phyloP scores from a whole-genome alignment of 1,139 yeast genomes.

The Meyerozyma athensensis region DNA sequence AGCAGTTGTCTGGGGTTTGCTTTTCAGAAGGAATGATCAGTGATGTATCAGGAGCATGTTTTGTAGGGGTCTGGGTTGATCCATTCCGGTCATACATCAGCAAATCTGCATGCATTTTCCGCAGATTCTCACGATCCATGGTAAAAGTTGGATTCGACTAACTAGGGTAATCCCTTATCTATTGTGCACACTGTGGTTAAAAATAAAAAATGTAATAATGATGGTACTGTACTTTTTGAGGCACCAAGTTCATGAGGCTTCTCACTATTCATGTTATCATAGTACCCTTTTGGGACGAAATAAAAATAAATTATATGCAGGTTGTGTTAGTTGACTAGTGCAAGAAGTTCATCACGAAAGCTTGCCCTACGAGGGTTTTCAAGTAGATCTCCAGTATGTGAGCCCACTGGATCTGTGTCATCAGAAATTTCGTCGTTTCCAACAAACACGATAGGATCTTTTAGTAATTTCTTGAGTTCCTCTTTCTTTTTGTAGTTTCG shows the following conservation, averaged over 20 bases:
- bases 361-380: not conserved
- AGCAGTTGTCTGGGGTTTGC: not conserved
- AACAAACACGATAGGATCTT: constrained; percentile 19
- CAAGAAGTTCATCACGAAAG: constrained; percentile 1
- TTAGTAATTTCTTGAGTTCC: constrained; percentile 18
- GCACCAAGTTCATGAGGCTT: not conserved
- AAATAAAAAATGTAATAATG: not conserved
- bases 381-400: constrained; percentile 18
- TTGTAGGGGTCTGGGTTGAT: constrained; percentile 1
- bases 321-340: not conserved
- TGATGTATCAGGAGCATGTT: not conserved
- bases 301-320: constrained; percentile 1
- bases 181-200: not conserved
- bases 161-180: no score
- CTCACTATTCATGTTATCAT: not conserved
- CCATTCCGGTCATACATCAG: constrained; percentile 1
- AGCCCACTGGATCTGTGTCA: constrained; percentile 10
- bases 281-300: not conserved
- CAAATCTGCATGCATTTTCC: not conserved
- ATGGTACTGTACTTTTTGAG: not conserved
- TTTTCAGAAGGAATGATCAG: not conserved
- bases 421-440: constrained; percentile 11
- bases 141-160: no score
- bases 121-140: constrained; percentile 1
- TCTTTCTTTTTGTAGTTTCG: constrained; percentile 20